phyloP scores from a whole-genome alignment of 2,329 filamentous ascomycete genomes.

The Ophiocordyceps robertsii region DNA sequence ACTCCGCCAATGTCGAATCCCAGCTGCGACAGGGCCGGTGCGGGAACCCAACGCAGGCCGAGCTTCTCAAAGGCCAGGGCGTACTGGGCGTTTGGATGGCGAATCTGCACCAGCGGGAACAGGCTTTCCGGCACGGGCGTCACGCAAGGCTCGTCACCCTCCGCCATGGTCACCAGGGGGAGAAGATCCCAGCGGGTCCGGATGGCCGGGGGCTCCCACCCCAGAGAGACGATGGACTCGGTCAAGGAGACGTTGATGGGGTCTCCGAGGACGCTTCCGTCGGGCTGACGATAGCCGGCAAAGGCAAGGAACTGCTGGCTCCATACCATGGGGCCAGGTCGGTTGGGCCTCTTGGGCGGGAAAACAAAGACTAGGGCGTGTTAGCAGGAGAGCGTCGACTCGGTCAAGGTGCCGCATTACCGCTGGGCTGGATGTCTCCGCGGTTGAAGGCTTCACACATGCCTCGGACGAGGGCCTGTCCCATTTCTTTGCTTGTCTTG shows the following conservation, averaged over 20 bases:
- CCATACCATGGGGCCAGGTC: conserved; percentile 1
- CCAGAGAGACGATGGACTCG: not conserved
- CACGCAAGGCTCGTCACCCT: conserved; percentile 1
- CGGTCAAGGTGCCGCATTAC: not conserved
- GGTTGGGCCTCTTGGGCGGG: not conserved
- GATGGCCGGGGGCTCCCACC: conserved; percentile 1
- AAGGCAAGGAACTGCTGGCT: conserved; percentile 2
- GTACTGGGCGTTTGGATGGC: not conserved
- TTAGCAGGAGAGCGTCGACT: not conserved
- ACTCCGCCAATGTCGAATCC: conserved; percentile 2
- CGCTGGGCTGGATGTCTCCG: conserved; percentile 1
- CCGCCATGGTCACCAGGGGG: conserved; percentile 1
- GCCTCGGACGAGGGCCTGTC: conserved; percentile 1
- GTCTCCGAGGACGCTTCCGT: conserved; percentile 1
- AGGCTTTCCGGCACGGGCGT: conserved; percentile 1
- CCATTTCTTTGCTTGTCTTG: conserved; percentile 1
- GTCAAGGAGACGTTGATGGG: conserved; percentile 1
- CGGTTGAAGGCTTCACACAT: conserved; percentile 1
- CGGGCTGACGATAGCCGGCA: conserved; percentile 1
- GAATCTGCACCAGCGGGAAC: conserved; percentile 1
- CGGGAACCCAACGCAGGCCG: conserved; percentile 1
- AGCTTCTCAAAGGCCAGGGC: conserved; percentile 1
- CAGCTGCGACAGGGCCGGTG: not conserved
- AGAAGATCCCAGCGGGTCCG: conserved; percentile 2
- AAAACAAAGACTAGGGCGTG: not conserved